Evolutionary conservation across 257 asterid species (phyloP).

Genomic region (Verbena officinalis): DNA sequence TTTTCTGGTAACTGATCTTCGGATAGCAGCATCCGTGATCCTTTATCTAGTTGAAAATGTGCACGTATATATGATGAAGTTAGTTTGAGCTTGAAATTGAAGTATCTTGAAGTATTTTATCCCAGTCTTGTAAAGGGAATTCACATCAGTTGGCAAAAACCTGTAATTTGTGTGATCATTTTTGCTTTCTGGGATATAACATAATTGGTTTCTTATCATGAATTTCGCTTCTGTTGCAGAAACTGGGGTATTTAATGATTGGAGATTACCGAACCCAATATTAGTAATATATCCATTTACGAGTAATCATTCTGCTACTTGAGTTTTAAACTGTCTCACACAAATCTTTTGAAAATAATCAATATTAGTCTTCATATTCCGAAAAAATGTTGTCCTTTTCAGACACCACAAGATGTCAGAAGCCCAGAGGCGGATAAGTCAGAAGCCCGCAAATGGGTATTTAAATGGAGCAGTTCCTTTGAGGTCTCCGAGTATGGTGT

Average conservation of each 20-base stretch:
- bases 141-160: conserved; percentile 15
- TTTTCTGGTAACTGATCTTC: conserved; percentile 25
- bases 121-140: conserved; percentile 4
- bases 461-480: conserved; percentile 57
- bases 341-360: background rate
- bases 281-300: conserved; percentile 11
- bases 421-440: conserved; percentile 76
- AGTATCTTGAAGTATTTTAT: conserved; percentile 15
- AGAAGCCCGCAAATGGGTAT: conserved; percentile 50
- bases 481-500: conserved; percentile 56
- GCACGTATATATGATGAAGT: background rate
- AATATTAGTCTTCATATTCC: background rate
- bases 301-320: conserved; percentile 10
- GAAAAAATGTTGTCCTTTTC: conserved; percentile 26
- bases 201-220: conserved; percentile 7
- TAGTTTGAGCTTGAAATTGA: conserved; percentile 15
- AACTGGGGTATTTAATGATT: background rate
- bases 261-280: background rate
- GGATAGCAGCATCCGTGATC: conserved; percentile 23
- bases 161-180: conserved; percentile 18
- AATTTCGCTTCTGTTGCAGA: conserved; percentile 15
- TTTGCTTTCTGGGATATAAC: conserved; percentile 2
- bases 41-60: conserved; percentile 18
- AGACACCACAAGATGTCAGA: conserved; percentile 82
- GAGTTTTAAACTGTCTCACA: conserved; percentile 13